Evolutionary conservation across 495 filamentous ascomycete genomes (phyloP).

Genomic region (Penicillium odoratum): DNA sequence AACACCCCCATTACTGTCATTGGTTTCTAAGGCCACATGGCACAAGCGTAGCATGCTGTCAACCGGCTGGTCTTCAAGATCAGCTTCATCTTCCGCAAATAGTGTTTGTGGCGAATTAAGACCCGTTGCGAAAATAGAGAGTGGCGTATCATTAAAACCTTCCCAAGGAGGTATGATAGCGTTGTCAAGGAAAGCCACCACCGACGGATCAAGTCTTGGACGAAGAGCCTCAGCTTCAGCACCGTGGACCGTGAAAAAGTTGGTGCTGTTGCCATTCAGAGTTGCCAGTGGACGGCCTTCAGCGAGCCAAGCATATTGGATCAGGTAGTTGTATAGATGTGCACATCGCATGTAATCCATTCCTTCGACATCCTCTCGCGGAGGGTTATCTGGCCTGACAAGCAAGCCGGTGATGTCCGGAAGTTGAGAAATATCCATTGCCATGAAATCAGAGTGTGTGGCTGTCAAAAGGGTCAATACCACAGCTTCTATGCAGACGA

Average conservation of each 20-base stretch:
- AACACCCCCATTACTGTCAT: slow-evolving; percentile 6
- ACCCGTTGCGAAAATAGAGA: slow-evolving; percentile 12
- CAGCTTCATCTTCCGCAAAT: slow-evolving; percentile 10
- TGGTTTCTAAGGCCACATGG: slow-evolving; percentile 6
- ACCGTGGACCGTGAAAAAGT: slow-evolving; percentile 18
- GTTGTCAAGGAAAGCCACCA: slow-evolving; percentile 16
- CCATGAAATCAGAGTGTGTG: slow-evolving; percentile 2
- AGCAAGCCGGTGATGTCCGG: slow-evolving; percentile 15
- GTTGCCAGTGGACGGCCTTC: slow-evolving; percentile 18
- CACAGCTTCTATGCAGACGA: too few species aligned
- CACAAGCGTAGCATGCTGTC: slow-evolving; percentile 15
- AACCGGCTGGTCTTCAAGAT: slow-evolving; percentile 14
- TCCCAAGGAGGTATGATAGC: slow-evolving; percentile 14
- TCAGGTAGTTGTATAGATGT: slow-evolving; percentile 18
- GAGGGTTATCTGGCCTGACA: slow-evolving; percentile 21
- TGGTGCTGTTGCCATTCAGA: slow-evolving; percentile 13
- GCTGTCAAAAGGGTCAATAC: slow-evolving; percentile 1
- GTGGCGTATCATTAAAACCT: neutral
- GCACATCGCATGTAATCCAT: slow-evolving; percentile 20
- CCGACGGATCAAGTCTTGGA: slow-evolving; percentile 17
- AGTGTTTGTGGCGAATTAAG: neutral
- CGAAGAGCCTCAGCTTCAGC: slow-evolving; percentile 16
- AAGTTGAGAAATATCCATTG: slow-evolving; percentile 22
- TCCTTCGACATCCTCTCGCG: slow-evolving; percentile 17
- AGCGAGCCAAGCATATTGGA: slow-evolving; percentile 20